These are phyloP conservation scores for Mycocentrospora acerina DNA, from an alignment of 2,329 filamentous ascomycete genomes.

Conservation along the genomic window DNA sequence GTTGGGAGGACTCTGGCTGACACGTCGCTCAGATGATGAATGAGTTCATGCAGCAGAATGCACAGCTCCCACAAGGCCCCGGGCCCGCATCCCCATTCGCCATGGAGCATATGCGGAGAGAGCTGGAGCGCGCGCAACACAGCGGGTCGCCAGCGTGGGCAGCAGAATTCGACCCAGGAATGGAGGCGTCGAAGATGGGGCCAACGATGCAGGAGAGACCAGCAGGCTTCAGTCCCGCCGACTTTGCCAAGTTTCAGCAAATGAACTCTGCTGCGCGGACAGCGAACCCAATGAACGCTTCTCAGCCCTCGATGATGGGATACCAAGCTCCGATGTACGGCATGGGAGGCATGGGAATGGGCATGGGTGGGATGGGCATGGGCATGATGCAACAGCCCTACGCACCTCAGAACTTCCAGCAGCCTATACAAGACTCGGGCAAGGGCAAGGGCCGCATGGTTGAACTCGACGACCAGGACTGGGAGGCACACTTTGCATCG, in stretches of 20 bases:
- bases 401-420: constrained; percentile 50
- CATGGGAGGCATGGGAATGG: constrained; percentile 53
- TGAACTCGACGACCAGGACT: constrained; percentile 88
- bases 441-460: constrained; percentile 85
- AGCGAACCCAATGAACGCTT: constrained; percentile 58
- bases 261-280: constrained; percentile 59
- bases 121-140: constrained; percentile 58
- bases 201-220: constrained; percentile 62
- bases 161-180: constrained; percentile 62
- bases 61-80: constrained; percentile 57
- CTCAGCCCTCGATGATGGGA: constrained; percentile 47
- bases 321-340: constrained; percentile 57
- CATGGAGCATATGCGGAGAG: constrained; percentile 67
- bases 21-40: constrained; percentile 74
- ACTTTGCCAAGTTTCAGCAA: constrained; percentile 83
- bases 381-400: constrained; percentile 47
- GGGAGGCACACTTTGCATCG: constrained; percentile 95
- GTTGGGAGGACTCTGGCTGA: constrained; percentile 25
- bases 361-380: constrained; percentile 56
- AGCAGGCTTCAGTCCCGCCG: constrained; percentile 70
- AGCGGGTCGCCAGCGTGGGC: constrained; percentile 62
- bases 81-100: constrained; percentile 60
- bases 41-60: constrained; percentile 82
- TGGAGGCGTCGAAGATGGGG: constrained; percentile 68
- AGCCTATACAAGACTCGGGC: constrained; percentile 53